Evolutionary conservation across 2,329 filamentous ascomycete genomes (phyloP).

Genomic region (Teratosphaeria zuluensis): DNA sequence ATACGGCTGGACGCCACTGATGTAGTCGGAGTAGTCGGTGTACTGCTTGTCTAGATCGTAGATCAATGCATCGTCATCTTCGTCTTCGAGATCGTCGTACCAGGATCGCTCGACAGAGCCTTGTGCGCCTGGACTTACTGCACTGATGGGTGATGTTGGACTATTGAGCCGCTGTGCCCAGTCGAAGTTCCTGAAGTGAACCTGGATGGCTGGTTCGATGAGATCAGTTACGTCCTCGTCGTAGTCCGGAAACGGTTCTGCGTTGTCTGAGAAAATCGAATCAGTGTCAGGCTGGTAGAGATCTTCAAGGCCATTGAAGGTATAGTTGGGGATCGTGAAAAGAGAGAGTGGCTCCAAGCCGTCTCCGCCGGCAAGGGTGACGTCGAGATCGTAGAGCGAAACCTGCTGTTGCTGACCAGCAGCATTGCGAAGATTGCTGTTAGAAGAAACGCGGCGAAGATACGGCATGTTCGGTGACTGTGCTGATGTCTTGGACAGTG

Average conservation of each 20-base stretch:
- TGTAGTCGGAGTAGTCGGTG: background rate
- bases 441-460: background rate
- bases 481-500: background rate
- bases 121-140: background rate
- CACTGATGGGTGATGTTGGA: background rate
- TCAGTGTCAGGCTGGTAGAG: background rate
- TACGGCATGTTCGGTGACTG: background rate
- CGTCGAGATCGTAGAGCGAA: background rate
- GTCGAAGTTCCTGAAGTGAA: background rate
- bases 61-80: background rate
- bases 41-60: background rate
- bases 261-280: background rate
- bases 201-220: background rate
- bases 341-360: background rate
- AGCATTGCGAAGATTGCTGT: background rate
- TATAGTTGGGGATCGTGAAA: background rate
- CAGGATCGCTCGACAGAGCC: background rate
- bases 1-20: background rate
- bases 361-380: background rate
- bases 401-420: background rate
- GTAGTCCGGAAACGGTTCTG: background rate
- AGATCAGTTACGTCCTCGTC: background rate
- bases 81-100: background rate
- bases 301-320: background rate
- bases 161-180: background rate